Evolutionary conservation across 164 flowering plant genomes (phyloP).

Genomic region (Piper betle): DNA sequence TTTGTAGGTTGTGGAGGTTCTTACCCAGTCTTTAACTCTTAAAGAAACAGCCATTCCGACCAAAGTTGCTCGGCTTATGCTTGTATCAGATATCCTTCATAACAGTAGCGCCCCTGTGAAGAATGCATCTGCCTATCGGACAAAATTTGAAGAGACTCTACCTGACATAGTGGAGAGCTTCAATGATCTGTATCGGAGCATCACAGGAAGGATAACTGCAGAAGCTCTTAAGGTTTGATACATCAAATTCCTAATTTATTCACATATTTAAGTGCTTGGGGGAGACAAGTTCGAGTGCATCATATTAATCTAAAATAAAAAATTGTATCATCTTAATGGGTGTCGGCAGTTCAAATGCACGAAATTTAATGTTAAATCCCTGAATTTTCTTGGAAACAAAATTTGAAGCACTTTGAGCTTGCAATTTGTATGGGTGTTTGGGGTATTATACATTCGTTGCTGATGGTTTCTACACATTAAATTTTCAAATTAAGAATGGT

Average conservation of each 20-base stretch:
- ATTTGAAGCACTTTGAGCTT: too few species aligned
- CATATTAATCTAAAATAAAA: too few species aligned
- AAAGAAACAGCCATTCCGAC: constrained; percentile 95
- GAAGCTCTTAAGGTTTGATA: constrained; percentile 84
- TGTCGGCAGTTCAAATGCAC: neutral
- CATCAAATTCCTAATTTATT: neutral
- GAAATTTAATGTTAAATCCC: neutral
- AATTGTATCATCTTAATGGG: neutral
- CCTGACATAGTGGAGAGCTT: constrained; percentile 99
- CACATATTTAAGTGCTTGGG: neutral
- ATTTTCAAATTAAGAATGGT: too few species aligned
- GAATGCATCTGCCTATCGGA: too few species aligned
- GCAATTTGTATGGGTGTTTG: too few species aligned
- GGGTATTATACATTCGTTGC: too few species aligned
- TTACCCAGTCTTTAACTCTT: constrained; percentile 93
- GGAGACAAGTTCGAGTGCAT: neutral
- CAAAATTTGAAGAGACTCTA: constrained; percentile 86
- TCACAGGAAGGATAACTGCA: constrained; percentile 95
- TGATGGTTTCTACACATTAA: too few species aligned
- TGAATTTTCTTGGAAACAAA: too few species aligned
- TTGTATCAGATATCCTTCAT: constrained; percentile 95
- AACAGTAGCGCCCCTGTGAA: constrained; percentile 99
- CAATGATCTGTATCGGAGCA: constrained; percentile 83
- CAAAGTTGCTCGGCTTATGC: constrained; percentile 99
- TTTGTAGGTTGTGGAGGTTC: constrained; percentile 88